phyloP scores from a whole-genome alignment of 2,329 filamentous ascomycete species.

The Ophiostoma sp. region DNA sequence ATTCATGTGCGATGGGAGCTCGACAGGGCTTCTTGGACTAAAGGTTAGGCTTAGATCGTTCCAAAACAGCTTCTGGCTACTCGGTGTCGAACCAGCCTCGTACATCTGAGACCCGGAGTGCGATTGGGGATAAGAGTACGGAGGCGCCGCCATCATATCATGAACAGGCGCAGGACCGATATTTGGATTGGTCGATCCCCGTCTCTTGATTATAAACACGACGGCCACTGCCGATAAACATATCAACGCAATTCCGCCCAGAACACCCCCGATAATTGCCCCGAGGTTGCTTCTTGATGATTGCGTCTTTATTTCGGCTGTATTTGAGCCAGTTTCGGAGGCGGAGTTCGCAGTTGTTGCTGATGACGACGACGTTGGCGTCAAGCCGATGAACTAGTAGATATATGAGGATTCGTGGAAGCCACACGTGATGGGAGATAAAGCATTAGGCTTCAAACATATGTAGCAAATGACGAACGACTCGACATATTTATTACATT shows the following conservation, averaged over 20 bases:
- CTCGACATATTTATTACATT: neutral
- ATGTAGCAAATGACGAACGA: too few species aligned
- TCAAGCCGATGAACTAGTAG: neutral
- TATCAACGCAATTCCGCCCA: neutral
- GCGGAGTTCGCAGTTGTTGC: neutral
- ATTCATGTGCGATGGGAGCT: neutral
- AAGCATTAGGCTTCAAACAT: neutral
- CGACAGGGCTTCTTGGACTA: neutral
- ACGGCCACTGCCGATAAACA: constrained; percentile 6
- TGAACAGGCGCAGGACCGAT: neutral
- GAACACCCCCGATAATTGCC: neutral
- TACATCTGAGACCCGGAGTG: neutral
- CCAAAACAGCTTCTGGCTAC: neutral
- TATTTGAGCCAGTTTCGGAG: neutral
- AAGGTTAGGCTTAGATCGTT: neutral
- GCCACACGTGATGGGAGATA: neutral
- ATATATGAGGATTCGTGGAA: too few species aligned
- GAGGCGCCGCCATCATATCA: neutral
- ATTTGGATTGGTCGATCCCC: neutral
- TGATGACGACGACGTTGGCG: neutral
- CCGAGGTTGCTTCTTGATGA: neutral
- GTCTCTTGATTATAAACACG: constrained; percentile 10
- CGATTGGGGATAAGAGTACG: neutral
- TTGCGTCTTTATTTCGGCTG: too few species aligned
- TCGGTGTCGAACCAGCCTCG: neutral